A percentile compares a stretch with the other conserved stretches of the same genome.
phyloP scores from a whole-genome alignment of 805 yeast species.

The Limtongozyma cylindracea region DNA sequence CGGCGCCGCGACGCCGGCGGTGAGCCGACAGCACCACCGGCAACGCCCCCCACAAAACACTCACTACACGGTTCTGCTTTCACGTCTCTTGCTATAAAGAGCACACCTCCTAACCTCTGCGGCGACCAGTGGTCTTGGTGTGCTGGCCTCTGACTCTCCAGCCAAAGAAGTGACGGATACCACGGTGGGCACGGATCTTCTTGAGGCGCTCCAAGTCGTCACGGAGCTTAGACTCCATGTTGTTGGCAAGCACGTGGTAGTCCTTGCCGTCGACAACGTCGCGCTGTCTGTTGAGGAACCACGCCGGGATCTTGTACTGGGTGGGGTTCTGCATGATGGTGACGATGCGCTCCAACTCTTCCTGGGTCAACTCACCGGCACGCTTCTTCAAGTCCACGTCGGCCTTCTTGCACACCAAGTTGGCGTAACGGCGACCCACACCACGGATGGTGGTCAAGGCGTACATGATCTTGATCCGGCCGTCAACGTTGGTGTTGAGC shows the following conservation, averaged over 20 bases:
- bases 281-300: slow-evolving; percentile 95
- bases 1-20: too few relatives aligned
- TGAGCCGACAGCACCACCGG: too few relatives aligned
- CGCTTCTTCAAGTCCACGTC: slow-evolving; percentile 96
- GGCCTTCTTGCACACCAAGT: slow-evolving; percentile 99
- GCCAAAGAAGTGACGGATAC: slow-evolving; percentile 99
- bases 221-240: slow-evolving; percentile 97
- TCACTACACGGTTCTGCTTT: too few relatives aligned
- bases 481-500: slow-evolving; percentile 99
- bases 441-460: slow-evolving; percentile 99
- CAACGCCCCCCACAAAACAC: too few relatives aligned
- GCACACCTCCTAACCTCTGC: too few relatives aligned
- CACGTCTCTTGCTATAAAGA: too few relatives aligned
- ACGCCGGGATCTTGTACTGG: slow-evolving; percentile 96
- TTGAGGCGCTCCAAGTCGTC: slow-evolving; percentile 99
- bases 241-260: slow-evolving; percentile 96
- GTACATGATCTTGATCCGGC: slow-evolving; percentile 99
- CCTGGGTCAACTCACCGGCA: slow-evolving; percentile 99
- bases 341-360: slow-evolving; percentile 99
- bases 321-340: slow-evolving; percentile 99
- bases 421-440: slow-evolving; percentile 99
- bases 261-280: slow-evolving; percentile 98
- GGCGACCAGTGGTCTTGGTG: slow-evolving; percentile 99
- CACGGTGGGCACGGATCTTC: slow-evolving; percentile 99
- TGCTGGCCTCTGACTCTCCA: slow-evolving; percentile 99